Evolutionary conservation across 352 stramenopile species (phyloP), one percentile per base, ranked within the genome.

Genomic region (Phytophthora europaea): DNA sequence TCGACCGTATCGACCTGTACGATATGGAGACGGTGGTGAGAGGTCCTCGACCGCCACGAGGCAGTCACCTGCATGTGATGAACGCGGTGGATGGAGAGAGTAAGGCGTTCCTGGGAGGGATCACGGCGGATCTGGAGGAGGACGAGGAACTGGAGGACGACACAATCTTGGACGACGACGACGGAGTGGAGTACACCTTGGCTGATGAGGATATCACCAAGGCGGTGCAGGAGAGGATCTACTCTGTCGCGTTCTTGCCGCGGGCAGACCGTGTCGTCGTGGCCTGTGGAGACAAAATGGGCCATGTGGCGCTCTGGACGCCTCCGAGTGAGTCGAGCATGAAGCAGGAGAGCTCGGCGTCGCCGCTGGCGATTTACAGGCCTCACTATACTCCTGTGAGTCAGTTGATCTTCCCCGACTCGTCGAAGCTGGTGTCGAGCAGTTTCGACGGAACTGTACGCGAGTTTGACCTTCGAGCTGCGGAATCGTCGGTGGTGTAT

Each of bases 161-260:
- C 8, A 65, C 56, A 1, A 22, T 66, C 26, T 52, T 81, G 51
- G 67, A 74, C 3, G 66, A 82, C 23, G 66, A 79, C 38, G 68
- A 80, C 47, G 54, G 81, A 16, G 67, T 93, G 0, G 76, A 88
- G 12, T 97, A 94, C 53, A 47, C 68, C 2, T 56, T 97, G 26
- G 52, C 65, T 16, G 66, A 78, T 18, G 53, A 73, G 0, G 90
- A 95, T 76, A 78, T 97, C 4, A 81, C 85, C 43, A 97, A 97
- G 70, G 86, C 89, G 2, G 70, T 83, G 16, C 77, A 88, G 16
- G 82, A 93, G 59, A 84, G 91, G 38, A 82, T 97, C 33, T 97
- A 94, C 54, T 87, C 88, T 5, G 71, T 97, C 28, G 84, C 82
- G 18, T 91, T 97, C 75, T 88, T 94, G 45, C 89, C 89, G 7